Conservation (phyloP, 1,139 yeast genomes). For the Kodamaea anthophila region DNA sequence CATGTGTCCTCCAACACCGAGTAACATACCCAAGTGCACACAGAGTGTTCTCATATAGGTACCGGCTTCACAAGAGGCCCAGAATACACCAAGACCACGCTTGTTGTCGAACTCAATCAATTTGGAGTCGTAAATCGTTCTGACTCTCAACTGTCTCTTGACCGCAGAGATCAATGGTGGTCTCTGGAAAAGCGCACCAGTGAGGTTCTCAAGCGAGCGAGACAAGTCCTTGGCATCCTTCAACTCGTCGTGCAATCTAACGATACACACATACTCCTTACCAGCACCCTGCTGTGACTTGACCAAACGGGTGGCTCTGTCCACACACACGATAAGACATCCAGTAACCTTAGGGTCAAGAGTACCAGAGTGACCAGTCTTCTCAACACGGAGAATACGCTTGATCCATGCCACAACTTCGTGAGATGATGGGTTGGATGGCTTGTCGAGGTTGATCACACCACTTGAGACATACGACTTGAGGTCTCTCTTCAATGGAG, state of each 20-base stretch:
- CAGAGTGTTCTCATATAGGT: constrained; percentile 98
- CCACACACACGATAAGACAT: constrained; percentile 95
- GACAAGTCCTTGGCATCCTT: constrained; percentile 87
- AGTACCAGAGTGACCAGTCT: constrained; percentile 99
- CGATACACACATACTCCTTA: constrained; percentile 97
- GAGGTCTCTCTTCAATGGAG: constrained; percentile 91
- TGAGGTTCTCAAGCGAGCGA: constrained; percentile 83
- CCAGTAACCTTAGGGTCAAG: constrained; percentile 98
- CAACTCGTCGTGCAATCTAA: constrained; percentile 88
- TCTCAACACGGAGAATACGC: constrained; percentile 89
- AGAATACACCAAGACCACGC: constrained; percentile 94
- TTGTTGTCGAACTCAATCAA: constrained; percentile 94
- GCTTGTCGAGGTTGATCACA: constrained; percentile 95
- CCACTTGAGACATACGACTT: constrained; percentile 89
- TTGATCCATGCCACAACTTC: constrained; percentile 99
- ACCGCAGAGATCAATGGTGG: constrained; percentile 99
- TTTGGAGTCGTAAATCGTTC: constrained; percentile 95
- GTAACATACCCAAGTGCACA: constrained; percentile 96
- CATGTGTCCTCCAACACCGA: constrained; percentile 99
- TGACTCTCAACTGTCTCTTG: constrained; percentile 96
- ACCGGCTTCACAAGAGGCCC: constrained; percentile 99
- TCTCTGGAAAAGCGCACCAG: constrained; percentile 98
- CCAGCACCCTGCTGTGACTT: constrained; percentile 99
- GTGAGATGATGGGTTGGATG: constrained; percentile 95
- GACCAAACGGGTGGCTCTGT: constrained; percentile 95